Evolutionary conservation across 768 basidiomycete species (phyloP).

Genomic region (Trametes coccinea): DNA sequence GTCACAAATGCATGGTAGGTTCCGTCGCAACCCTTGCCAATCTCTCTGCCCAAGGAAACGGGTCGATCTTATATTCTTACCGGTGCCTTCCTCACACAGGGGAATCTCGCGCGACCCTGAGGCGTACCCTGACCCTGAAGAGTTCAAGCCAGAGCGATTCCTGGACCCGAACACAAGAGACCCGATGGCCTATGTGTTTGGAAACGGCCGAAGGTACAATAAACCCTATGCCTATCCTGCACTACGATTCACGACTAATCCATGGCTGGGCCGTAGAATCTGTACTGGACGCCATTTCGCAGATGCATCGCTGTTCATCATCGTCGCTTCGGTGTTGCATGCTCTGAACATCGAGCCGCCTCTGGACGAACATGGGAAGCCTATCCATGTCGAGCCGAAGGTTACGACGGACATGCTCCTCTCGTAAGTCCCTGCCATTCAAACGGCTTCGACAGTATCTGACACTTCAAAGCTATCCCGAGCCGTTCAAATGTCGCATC

Average conservation of each 20-base stretch:
- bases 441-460: not conserved
- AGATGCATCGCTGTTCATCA: slow-evolving; percentile 15
- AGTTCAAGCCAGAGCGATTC: slow-evolving; percentile 19
- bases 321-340: slow-evolving; percentile 15
- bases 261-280: not conserved
- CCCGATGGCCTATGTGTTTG: slow-evolving; percentile 11
- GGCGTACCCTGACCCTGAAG: slow-evolving; percentile 18
- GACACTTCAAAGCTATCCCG: slow-evolving; percentile 15
- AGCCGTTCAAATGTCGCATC: slow-evolving; percentile 28
- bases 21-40: no score
- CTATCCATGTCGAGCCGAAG: slow-evolving; percentile 4
- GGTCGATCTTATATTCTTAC: no score
- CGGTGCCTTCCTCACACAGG: slow-evolving; percentile 4
- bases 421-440: slow-evolving; percentile 9
- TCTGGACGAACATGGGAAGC: not conserved
- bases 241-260: not conserved
- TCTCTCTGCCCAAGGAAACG: no score
- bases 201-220: slow-evolving; percentile 19
- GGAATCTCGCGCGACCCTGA: slow-evolving; percentile 5
- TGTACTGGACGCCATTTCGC: slow-evolving; percentile 23
- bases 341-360: slow-evolving; percentile 8
- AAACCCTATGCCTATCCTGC: not conserved
- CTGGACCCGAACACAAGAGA: not conserved
- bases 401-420: slow-evolving; percentile 11
- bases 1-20: slow-evolving; percentile 9